A percentile compares a stretch with the other conserved stretches of the same genome.
These are phyloP conservation scores for Fusarium secorum DNA, from an alignment of 2,329 filamentous ascomycete genomes.

Conservation along the genomic window DNA sequence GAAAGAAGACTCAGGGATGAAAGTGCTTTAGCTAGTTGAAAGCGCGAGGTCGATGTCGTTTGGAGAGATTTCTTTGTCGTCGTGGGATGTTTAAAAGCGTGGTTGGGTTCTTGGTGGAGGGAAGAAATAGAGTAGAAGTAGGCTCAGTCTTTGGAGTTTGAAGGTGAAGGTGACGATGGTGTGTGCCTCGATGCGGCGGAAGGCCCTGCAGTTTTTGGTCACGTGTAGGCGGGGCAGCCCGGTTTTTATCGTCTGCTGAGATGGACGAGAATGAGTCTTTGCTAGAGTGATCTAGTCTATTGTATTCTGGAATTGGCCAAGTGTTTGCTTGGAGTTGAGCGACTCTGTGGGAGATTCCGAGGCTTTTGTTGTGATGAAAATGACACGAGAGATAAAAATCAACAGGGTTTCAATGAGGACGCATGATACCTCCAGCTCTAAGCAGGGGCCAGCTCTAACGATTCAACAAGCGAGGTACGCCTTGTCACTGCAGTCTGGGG, in stretches of 20 bases:
- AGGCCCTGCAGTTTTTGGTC: slow-evolving; percentile 39
- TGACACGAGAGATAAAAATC: background rate
- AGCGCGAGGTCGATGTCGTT: slow-evolving; percentile 28
- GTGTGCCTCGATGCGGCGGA: slow-evolving; percentile 41
- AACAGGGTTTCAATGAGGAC: slow-evolving; percentile 1
- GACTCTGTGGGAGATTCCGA: background rate
- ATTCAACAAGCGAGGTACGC: background rate
- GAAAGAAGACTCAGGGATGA: slow-evolving; percentile 22
- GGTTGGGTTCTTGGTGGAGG: slow-evolving; percentile 31
- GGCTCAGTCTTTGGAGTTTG: slow-evolving; percentile 41
- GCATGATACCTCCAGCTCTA: background rate
- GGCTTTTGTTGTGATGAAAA: background rate
- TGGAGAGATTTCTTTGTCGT: slow-evolving; percentile 23
- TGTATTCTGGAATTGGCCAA: slow-evolving; percentile 8
- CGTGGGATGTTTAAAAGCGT: slow-evolving; percentile 18
- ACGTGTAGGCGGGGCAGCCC: slow-evolving; percentile 48
- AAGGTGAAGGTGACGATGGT: slow-evolving; percentile 42
- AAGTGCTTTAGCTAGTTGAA: slow-evolving; percentile 21
- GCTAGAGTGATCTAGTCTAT: background rate
- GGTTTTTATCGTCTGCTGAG: slow-evolving; percentile 16
- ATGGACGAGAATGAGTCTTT: background rate
- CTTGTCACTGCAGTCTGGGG: background rate
- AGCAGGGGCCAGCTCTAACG: slow-evolving; percentile 11
- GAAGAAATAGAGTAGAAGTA: slow-evolving; percentile 40
- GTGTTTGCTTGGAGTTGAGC: background rate